phyloP scores from a whole-genome alignment of 257 asterid genomes.

The Solanum chilense region DNA sequence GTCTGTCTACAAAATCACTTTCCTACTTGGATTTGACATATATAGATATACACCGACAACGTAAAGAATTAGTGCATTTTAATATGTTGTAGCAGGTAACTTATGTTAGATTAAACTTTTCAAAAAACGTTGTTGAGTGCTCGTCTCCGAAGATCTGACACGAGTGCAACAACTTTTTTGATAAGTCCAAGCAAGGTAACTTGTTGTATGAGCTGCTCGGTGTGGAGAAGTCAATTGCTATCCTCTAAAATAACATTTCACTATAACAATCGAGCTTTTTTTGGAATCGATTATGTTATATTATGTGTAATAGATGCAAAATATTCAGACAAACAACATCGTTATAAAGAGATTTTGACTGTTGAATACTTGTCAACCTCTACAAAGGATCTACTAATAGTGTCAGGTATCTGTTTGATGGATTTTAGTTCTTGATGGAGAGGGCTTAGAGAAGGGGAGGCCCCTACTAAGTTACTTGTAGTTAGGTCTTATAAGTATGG shows the following conservation, averaged over 20 bases:
- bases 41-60: too few species aligned
- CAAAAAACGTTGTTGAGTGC: not conserved
- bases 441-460: not conserved
- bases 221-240: not conserved
- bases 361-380: not conserved
- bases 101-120: not conserved
- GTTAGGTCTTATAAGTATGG: not conserved
- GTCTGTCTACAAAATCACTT: not conserved
- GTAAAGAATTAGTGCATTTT: not conserved
- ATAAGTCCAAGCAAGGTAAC: not conserved
- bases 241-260: not conserved
- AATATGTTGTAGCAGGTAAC: not conserved
- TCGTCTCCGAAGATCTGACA: not conserved
- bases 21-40: not conserved
- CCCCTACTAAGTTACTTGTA: slow-evolving; percentile 10
- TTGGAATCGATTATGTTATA: not conserved
- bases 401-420: slow-evolving; percentile 1
- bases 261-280: not conserved
- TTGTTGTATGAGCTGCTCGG: not conserved
- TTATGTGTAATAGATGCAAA: not conserved
- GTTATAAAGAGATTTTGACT: not conserved
- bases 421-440: not conserved
- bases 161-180: not conserved
- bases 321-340: not conserved
- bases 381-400: not conserved